These are phyloP conservation scores for Schizophyllum amplum DNA, from an alignment of 1,284 basidiomycete genomes.

Conservation along the genomic window DNA sequence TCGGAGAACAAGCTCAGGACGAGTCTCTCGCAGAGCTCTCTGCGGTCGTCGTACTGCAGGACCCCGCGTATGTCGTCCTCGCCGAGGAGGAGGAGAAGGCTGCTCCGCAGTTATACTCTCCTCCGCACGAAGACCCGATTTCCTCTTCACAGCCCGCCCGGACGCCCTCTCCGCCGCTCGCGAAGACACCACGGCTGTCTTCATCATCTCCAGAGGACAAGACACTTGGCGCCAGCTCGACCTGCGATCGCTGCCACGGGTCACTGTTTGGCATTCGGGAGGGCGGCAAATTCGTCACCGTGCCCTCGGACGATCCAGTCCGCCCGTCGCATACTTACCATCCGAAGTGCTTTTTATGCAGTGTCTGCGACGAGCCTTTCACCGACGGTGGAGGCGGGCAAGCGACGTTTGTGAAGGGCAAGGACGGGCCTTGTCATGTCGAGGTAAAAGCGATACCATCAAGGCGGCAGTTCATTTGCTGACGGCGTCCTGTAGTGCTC, in stretches of 20 bases:
- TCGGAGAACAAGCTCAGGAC: too few species aligned
- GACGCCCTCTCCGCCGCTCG: background rate
- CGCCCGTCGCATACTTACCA: slow-evolving; percentile 54
- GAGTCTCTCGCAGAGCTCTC: too few species aligned
- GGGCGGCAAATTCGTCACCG: slow-evolving; percentile 56
- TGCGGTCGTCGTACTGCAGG: too few species aligned
- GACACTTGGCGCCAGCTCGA: slow-evolving; percentile 18
- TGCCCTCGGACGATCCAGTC: slow-evolving; percentile 45
- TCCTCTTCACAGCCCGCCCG: too few species aligned
- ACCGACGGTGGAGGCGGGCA: slow-evolving; percentile 52
- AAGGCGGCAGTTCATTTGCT: slow-evolving; percentile 4
- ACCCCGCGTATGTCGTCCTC: too few species aligned
- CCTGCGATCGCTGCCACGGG: slow-evolving; percentile 48
- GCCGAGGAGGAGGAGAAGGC: too few species aligned
- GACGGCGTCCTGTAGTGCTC: slow-evolving; percentile 41
- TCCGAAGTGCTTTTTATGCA: slow-evolving; percentile 64
- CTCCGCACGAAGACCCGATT: too few species aligned
- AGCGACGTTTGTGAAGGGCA: slow-evolving; percentile 57
- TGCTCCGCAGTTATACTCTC: too few species aligned
- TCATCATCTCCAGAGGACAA: background rate
- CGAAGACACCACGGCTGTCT: background rate
- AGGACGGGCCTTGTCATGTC: slow-evolving; percentile 61
- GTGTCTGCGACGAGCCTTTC: slow-evolving; percentile 54
- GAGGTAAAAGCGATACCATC: slow-evolving; percentile 37
- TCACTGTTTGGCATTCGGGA: slow-evolving; percentile 48